Percentiles rank a stretch among this genome's conserved stretches.
These are phyloP conservation scores for Cardamine occulta DNA, from an alignment of 345 rosid genomes.

Conservation along the genomic window DNA sequence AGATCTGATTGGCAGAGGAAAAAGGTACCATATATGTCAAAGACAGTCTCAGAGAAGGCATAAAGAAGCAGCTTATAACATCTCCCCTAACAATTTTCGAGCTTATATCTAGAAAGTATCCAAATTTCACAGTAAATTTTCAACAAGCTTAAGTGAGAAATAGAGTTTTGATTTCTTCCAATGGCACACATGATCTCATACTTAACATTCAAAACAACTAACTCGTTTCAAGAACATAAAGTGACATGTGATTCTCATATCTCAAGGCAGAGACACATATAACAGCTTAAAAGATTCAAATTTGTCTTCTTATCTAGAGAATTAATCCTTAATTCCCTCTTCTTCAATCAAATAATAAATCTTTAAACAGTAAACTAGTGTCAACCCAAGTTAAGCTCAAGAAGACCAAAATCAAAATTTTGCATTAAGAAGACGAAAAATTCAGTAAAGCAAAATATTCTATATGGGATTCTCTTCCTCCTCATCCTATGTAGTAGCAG, in stretches of 20 bases:
- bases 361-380: background rate
- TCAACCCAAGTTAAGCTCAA: constrained; percentile 12
- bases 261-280: constrained; percentile 10
- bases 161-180: background rate
- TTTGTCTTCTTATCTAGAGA: background rate
- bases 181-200: background rate
- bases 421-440: background rate
- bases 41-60: background rate
- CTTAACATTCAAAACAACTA: background rate
- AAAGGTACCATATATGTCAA: constrained; percentile 1
- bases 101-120: background rate
- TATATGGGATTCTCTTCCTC: background rate
- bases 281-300: constrained; percentile 14
- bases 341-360: background rate
- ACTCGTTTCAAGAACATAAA: background rate
- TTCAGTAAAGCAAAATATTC: background rate
- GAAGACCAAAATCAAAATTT: background rate
- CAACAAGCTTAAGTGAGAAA: background rate
- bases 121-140: background rate
- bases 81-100: background rate
- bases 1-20: constrained; percentile 28
- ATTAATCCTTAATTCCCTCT: background rate
- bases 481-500: background rate
- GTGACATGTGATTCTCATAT: constrained; percentile 1
- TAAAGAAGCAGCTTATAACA: constrained; percentile 7